phyloP scores from a whole-genome alignment of 2,329 filamentous ascomycete species.

The Penicillium sclerotigenum region DNA sequence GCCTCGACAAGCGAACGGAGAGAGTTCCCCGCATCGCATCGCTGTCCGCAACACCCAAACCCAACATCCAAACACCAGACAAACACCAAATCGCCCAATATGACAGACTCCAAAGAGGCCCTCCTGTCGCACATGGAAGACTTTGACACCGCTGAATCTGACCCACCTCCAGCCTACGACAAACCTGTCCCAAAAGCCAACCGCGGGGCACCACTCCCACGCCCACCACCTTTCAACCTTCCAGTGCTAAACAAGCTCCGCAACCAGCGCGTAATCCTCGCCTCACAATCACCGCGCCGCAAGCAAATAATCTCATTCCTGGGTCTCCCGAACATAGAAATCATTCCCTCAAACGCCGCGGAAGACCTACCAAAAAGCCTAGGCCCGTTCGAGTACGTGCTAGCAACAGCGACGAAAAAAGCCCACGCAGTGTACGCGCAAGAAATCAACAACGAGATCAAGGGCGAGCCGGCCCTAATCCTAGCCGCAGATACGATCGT shows the following conservation, averaged over 20 bases:
- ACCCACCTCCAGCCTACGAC: slow-evolving; percentile 39
- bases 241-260: slow-evolving; percentile 75
- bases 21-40: neutral
- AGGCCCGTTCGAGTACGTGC: slow-evolving; percentile 84
- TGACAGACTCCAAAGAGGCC: slow-evolving; percentile 32
- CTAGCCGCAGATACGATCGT: slow-evolving; percentile 91
- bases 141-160: slow-evolving; percentile 4
- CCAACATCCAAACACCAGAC: neutral
- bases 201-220: slow-evolving; percentile 31
- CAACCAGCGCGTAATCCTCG: slow-evolving; percentile 78
- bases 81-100: slow-evolving; percentile 7
- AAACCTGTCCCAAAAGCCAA: slow-evolving; percentile 14
- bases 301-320: slow-evolving; percentile 76
- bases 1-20: neutral
- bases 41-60: neutral
- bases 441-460: slow-evolving; percentile 54
- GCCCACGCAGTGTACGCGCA: slow-evolving; percentile 67
- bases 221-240: slow-evolving; percentile 64
- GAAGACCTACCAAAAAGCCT: slow-evolving; percentile 82
- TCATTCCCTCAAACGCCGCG: slow-evolving; percentile 75
- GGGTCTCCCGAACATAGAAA: slow-evolving; percentile 76
- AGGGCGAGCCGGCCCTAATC: slow-evolving; percentile 75
- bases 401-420: slow-evolving; percentile 81
- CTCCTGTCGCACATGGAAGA: slow-evolving; percentile 23
- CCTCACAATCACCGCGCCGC: slow-evolving; percentile 81